Evolutionary conservation across 345 rosid genomes (phyloP).

Genomic region (Populus euphratica): DNA sequence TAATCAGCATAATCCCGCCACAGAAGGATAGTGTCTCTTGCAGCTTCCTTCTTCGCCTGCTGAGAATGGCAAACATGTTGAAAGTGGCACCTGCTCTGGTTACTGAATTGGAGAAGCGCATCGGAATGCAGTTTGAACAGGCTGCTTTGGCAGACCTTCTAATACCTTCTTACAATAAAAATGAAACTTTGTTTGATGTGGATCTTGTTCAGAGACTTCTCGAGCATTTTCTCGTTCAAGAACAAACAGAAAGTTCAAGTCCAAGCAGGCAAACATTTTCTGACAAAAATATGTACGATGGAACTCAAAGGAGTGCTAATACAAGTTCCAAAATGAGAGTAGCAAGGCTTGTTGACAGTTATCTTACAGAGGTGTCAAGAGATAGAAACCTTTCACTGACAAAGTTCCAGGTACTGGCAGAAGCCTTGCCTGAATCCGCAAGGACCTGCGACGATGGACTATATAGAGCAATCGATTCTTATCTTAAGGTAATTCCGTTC

Average conservation of each 20-base stretch:
- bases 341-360: constrained; percentile 96
- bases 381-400: constrained; percentile 81
- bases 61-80: constrained; percentile 74
- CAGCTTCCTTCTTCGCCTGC: constrained; percentile 80
- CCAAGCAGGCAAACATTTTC: constrained; percentile 60
- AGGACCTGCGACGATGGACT: constrained; percentile 98
- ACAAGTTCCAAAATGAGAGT: constrained; percentile 87
- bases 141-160: constrained; percentile 82
- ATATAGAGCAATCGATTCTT: constrained; percentile 92
- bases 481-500: constrained; percentile 42
- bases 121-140: constrained; percentile 96
- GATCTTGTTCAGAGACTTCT: constrained; percentile 89
- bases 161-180: constrained; percentile 61
- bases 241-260: constrained; percentile 76
- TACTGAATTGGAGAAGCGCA: constrained; percentile 86
- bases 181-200: constrained; percentile 73
- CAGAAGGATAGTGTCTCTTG: constrained; percentile 85
- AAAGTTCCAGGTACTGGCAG: constrained; percentile 90
- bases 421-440: constrained; percentile 93
- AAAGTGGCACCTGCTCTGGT: constrained; percentile 89
- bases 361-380: constrained; percentile 93
- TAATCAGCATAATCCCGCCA: constrained; percentile 86
- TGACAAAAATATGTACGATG: constrained; percentile 57
- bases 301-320: constrained; percentile 36
- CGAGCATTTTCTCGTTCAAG: constrained; percentile 93